Conservation (phyloP, 345 rosid species). For the Turnera subulata region DNA sequence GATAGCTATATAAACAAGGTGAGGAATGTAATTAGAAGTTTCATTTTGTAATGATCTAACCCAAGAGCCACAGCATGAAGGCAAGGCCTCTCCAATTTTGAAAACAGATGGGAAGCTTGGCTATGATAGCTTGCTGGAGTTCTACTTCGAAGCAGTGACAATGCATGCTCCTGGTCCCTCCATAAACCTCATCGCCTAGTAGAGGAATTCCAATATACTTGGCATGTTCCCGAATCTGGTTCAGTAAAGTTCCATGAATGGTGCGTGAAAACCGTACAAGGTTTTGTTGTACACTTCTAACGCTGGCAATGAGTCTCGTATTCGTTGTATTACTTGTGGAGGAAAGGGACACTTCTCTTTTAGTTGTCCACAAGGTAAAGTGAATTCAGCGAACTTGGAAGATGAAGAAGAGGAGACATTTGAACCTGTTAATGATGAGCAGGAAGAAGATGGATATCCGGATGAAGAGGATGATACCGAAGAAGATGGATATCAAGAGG, state of each 20-base stretch:
- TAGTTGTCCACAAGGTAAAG: too few species aligned
- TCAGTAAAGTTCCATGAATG: neutral
- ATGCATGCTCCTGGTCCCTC: constrained; percentile 75
- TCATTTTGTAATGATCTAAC: constrained; percentile 42
- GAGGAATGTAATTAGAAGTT: neutral
- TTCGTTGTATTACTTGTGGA: too few species aligned
- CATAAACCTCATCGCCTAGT: constrained; percentile 83
- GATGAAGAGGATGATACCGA: too few species aligned
- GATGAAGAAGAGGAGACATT: too few species aligned
- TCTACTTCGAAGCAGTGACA: constrained; percentile 63
- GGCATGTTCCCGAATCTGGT: constrained; percentile 92
- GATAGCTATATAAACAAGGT: too few species aligned
- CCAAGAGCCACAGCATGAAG: constrained; percentile 88
- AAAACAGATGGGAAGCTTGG: constrained; percentile 43
- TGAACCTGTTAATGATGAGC: too few species aligned
- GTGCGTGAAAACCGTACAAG: neutral
- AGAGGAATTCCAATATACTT: constrained; percentile 75
- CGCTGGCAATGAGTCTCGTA: too few species aligned
- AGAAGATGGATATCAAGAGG: too few species aligned
- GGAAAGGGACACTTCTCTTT: too few species aligned
- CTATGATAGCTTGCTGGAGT: constrained; percentile 37
- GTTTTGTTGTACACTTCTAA: too few species aligned
- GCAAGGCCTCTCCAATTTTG: constrained; percentile 78
- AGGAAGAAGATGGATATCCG: too few species aligned
- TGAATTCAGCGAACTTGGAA: too few species aligned